These are phyloP conservation scores for Torrubiella hemipterigena DNA, from an alignment of 2,329 filamentous ascomycete genomes.

Conservation along the genomic window DNA sequence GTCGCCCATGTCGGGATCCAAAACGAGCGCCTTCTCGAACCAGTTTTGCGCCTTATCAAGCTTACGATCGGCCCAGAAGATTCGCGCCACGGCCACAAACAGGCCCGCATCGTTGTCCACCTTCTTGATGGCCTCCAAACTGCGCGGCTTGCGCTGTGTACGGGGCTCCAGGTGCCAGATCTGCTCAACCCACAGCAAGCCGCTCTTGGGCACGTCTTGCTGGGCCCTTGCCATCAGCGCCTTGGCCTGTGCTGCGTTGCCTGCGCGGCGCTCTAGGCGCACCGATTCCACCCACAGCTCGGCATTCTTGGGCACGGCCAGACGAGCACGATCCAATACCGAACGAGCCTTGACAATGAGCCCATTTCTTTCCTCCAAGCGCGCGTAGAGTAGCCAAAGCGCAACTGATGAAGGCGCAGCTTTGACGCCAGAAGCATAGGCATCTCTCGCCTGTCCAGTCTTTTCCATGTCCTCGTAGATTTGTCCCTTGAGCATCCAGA, in stretches of 20 bases:
- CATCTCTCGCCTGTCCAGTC: conserved; percentile 74
- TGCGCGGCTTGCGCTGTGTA: conserved; percentile 83
- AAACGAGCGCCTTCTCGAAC: conserved; percentile 91
- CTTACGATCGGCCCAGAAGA: conserved; percentile 89
- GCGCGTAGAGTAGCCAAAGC: conserved; percentile 79
- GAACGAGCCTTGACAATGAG: conserved; percentile 85
- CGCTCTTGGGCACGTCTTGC: conserved; percentile 80
- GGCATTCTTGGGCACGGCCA: conserved; percentile 74
- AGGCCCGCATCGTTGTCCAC: conserved; percentile 84
- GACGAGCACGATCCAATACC: conserved; percentile 79
- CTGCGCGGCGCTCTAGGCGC: conserved; percentile 77
- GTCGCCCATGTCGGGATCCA: conserved; percentile 81
- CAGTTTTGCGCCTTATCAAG: conserved; percentile 91
- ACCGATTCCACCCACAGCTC: conserved; percentile 91
- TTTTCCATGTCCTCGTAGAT: conserved; percentile 82
- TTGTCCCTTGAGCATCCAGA: conserved; percentile 99
- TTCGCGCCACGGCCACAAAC: conserved; percentile 83
- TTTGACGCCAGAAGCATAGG: conserved; percentile 78
- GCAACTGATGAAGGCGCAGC: conserved; percentile 74
- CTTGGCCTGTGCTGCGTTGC: conserved; percentile 74
- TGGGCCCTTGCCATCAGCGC: conserved; percentile 87
- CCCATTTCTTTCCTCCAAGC: conserved; percentile 76
- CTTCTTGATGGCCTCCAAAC: conserved; percentile 91
- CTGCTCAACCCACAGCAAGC: conserved; percentile 82
- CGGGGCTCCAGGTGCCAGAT: conserved; percentile 91